phyloP scores from a whole-genome alignment of 148 eudicot genomes.

The Rhododendron williamsianum region DNA sequence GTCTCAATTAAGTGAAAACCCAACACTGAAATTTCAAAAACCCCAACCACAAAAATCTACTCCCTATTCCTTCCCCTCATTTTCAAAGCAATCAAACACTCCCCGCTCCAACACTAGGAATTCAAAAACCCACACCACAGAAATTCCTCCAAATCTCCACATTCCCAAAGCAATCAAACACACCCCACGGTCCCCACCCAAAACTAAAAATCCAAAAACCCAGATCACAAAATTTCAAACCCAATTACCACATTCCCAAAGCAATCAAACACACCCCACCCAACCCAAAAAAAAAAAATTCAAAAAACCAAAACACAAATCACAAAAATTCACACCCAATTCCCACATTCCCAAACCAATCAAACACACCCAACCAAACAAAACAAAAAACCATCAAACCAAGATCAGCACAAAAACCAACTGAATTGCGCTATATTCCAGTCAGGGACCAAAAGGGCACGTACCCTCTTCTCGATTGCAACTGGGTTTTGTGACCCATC shows the following conservation, averaged over 20 bases:
- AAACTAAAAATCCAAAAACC: background rate
- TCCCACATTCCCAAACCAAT: background rate
- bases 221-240: background rate
- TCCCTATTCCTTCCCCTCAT: background rate
- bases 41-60: background rate
- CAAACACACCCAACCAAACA: background rate
- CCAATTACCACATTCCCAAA: background rate
- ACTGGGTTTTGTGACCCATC: constrained; percentile 49
- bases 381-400: constrained; percentile 10
- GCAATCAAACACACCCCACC: background rate
- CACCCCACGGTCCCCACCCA: background rate
- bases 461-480: constrained; percentile 52
- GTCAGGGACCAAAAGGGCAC: background rate
- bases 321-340: background rate
- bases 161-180: background rate
- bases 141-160: background rate
- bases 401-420: constrained; percentile 17
- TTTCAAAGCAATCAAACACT: background rate
- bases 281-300: background rate
- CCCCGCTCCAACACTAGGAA: background rate
- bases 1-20: background rate
- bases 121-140: background rate
- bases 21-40: background rate
- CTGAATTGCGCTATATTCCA: background rate
- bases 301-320: background rate